A percentile compares a stretch with the other conserved stretches of the same genome.
Conservation (phyloP, 352 stramenopile species). For the Phytophthora palmivora region DNA sequence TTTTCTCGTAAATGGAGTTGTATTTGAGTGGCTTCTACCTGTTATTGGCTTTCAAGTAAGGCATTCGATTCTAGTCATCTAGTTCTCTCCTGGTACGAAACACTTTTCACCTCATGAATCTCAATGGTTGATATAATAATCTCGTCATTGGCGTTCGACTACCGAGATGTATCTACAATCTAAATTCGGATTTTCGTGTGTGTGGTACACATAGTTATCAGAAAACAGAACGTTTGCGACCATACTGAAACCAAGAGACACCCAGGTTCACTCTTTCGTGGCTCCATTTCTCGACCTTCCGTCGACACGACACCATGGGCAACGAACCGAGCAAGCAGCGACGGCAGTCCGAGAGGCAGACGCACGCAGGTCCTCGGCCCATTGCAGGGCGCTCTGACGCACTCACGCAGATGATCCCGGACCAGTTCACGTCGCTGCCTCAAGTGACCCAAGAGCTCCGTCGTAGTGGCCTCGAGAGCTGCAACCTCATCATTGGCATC, state of each 20-base stretch:
- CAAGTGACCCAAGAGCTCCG: constrained; percentile 80
- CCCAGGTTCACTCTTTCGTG: constrained; percentile 14
- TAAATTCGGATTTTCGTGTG: constrained; percentile 13
- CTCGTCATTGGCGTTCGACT: too few relatives aligned
- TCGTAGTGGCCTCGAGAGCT: constrained; percentile 79
- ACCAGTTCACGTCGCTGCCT: constrained; percentile 72
- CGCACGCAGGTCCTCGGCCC: constrained; percentile 46
- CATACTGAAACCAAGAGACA: constrained; percentile 30
- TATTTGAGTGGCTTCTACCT: too few relatives aligned
- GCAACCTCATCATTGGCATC: constrained; percentile 87
- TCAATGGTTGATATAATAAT: too few relatives aligned
- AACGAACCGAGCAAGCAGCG: constrained; percentile 34
- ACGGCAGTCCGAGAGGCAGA: constrained; percentile 36
- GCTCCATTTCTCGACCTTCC: constrained; percentile 17
- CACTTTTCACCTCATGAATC: too few relatives aligned
- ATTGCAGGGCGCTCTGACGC: constrained; percentile 30
- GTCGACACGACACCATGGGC: constrained; percentile 26
- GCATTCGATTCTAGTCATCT: too few relatives aligned
- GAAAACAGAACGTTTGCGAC: constrained; percentile 19
- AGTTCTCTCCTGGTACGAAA: too few relatives aligned
- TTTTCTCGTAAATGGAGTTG: too few relatives aligned
- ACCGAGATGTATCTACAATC: constrained; percentile 22
- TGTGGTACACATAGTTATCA: constrained; percentile 22
- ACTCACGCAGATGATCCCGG: constrained; percentile 61
- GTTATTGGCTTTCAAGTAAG: too few relatives aligned